Percentiles rank a stretch among this genome's conserved stretches.
phyloP scores from a whole-genome alignment of 2,329 filamentous ascomycete species.

The Nemania sp. region DNA sequence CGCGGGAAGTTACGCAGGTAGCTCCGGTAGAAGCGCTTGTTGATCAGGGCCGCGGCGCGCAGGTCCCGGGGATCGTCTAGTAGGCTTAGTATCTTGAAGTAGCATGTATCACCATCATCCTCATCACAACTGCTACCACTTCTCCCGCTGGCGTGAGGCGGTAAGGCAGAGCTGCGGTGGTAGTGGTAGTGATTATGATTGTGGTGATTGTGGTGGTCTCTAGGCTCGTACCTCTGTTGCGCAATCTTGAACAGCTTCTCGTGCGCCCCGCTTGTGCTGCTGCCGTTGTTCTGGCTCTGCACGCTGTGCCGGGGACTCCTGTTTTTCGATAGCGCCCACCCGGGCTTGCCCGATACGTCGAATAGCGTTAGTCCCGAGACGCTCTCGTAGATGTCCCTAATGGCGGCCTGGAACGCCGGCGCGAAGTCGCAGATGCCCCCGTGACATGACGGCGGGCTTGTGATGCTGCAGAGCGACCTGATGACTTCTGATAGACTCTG shows the following conservation, averaged over 20 bases:
- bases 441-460: slow-evolving; percentile 58
- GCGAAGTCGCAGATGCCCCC: slow-evolving; percentile 62
- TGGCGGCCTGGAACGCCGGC: slow-evolving; percentile 59
- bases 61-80: slow-evolving; percentile 58
- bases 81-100: slow-evolving; percentile 56
- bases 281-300: slow-evolving; percentile 51
- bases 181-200: neutral
- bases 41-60: slow-evolving; percentile 57
- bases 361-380: slow-evolving; percentile 61
- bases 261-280: slow-evolving; percentile 50
- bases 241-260: slow-evolving; percentile 29
- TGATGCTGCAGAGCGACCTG: slow-evolving; percentile 57
- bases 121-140: neutral
- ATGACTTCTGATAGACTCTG: slow-evolving; percentile 61
- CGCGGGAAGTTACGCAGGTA: slow-evolving; percentile 26
- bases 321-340: slow-evolving; percentile 57
- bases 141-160: neutral
- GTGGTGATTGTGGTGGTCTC: neutral
- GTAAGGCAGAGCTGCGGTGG: neutral
- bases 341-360: slow-evolving; percentile 62
- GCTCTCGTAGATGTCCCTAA: slow-evolving; percentile 65
- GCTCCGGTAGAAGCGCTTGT: slow-evolving; percentile 55
- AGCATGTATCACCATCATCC: slow-evolving; percentile 48
- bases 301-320: slow-evolving; percentile 28
- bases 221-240: slow-evolving; percentile 16